Base-by-base conservation (phyloP, 1,139 yeast species). In the Blastobotrys ciferrii region DNA sequence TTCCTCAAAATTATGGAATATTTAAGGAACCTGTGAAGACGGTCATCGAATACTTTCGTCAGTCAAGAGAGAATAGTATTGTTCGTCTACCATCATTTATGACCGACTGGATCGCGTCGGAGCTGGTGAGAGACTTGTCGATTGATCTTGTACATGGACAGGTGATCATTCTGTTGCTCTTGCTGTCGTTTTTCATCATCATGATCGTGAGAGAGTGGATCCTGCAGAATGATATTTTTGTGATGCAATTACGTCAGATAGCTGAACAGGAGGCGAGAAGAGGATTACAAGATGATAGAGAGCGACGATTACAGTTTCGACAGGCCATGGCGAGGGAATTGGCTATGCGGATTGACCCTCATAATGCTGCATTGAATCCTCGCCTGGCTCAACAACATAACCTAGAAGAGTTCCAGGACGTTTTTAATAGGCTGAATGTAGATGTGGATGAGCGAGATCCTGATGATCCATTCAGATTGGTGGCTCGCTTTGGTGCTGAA, bases 141-240 rank as follows among this genome's bases (percentile, higher is more conserved):
- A 32, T 53, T 35, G 61, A 61, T 45, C 51, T 58, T 9, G 53
- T 63, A 7, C 68, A 66, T 43, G 72, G 72, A 7, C 63, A 61
- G 33, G 55, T 60, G 17, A 56, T 67, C 18, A 57, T 67, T 6
- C 51, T 58, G 7, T 32, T 59, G 12, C 53, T 63, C 13, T 45
- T 65, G 3, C 49, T 63, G 30, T 43, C 59, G 13, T 52, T 64
- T 17, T 58, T 65, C 40, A 55, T 65, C 3, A 56, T 66, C 15
- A 60, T 66, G 56, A 55, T 67, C 30, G 67, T 67, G 14, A 54
- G 70, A 14, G 72, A 68, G 42, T 68, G 72, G 72, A 61, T 68
- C n/a, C 48, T 66, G 15, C 66, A 63, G 46, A 62, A 62, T 48
- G 64, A 58, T 6, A 56, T 48, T 28, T 58, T 58, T 43, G 42